A percentile compares a stretch with the other conserved stretches of the same genome.
Evolutionary conservation across 805 yeast genomes (phyloP).

Genomic region (Candida ovalis): DNA sequence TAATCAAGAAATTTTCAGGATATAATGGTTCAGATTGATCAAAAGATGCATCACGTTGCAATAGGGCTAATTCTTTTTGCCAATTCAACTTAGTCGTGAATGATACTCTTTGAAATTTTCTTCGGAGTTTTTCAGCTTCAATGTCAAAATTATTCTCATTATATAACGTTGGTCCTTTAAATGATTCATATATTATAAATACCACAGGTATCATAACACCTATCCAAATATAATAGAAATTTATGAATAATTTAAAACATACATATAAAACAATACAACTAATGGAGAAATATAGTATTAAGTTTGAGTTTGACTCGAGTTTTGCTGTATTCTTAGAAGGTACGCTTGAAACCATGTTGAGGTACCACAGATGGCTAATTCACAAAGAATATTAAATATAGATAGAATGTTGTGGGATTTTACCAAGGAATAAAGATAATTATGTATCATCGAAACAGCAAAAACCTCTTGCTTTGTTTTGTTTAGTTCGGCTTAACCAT

Average conservation of each 20-base stretch:
- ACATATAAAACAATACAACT: background rate
- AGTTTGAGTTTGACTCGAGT: background rate
- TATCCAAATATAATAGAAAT: conserved; percentile 7
- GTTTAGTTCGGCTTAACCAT: too few species aligned
- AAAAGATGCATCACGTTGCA: conserved; percentile 12
- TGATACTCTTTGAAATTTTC: conserved; percentile 13
- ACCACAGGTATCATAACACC: conserved; percentile 18
- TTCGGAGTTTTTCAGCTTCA: conserved; percentile 3
- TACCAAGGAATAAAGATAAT: too few species aligned
- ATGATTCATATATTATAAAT: conserved; percentile 8
- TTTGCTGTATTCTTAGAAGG: too few species aligned
- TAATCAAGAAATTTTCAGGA: conserved; percentile 48
- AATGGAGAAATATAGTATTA: background rate
- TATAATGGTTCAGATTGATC: conserved; percentile 19
- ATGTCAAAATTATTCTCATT: background rate
- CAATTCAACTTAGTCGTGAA: conserved; percentile 31
- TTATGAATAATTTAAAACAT: conserved; percentile 1
- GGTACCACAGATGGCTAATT: too few species aligned
- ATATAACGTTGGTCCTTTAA: background rate
- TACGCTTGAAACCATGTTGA: too few species aligned
- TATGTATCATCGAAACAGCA: too few species aligned
- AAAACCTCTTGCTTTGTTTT: too few species aligned
- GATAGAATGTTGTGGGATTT: too few species aligned
- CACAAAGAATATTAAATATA: too few species aligned
- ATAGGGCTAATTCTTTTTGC: conserved; percentile 20